These are phyloP conservation scores for Aspergillus conjunctus DNA, from an alignment of 495 filamentous ascomycete genomes.

Conservation along the genomic window DNA sequence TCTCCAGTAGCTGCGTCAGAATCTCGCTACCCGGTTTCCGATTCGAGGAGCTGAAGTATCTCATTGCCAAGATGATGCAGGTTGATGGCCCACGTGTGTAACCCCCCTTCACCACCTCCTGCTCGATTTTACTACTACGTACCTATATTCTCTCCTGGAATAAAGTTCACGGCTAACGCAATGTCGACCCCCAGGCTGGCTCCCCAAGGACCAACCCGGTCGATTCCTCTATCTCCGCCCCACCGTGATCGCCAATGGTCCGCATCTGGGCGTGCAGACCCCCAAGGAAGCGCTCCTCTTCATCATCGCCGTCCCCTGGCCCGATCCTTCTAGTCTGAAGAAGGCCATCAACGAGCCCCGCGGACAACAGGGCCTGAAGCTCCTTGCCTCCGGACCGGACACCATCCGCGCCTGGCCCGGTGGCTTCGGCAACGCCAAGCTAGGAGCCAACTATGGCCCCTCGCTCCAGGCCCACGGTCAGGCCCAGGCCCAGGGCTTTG, in stretches of 20 bases:
- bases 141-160: background rate
- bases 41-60: slow-evolving; percentile 68
- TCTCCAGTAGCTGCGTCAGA: slow-evolving; percentile 68
- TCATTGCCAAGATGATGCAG: slow-evolving; percentile 69
- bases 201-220: slow-evolving; percentile 63
- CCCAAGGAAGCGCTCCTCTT: slow-evolving; percentile 84
- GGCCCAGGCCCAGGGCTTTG: slow-evolving; percentile 69
- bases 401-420: slow-evolving; percentile 90
- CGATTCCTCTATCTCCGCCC: slow-evolving; percentile 80
- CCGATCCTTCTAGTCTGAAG: slow-evolving; percentile 46
- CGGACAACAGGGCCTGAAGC: slow-evolving; percentile 60
- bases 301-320: slow-evolving; percentile 77
- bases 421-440: slow-evolving; percentile 86
- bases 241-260: slow-evolving; percentile 79
- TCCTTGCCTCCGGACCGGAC: slow-evolving; percentile 76
- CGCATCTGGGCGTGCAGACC: slow-evolving; percentile 76
- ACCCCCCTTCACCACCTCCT: background rate
- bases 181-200: slow-evolving; percentile 59
- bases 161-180: slow-evolving; percentile 8
- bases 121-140: background rate
- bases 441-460: slow-evolving; percentile 91
- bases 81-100: slow-evolving; percentile 46
- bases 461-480: slow-evolving; percentile 72
- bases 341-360: slow-evolving; percentile 31
- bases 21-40: slow-evolving; percentile 79